These are phyloP conservation scores for Pseudopyrenochaeta lycopersici DNA, from an alignment of 2,329 filamentous ascomycete species.

Conservation along the genomic window DNA sequence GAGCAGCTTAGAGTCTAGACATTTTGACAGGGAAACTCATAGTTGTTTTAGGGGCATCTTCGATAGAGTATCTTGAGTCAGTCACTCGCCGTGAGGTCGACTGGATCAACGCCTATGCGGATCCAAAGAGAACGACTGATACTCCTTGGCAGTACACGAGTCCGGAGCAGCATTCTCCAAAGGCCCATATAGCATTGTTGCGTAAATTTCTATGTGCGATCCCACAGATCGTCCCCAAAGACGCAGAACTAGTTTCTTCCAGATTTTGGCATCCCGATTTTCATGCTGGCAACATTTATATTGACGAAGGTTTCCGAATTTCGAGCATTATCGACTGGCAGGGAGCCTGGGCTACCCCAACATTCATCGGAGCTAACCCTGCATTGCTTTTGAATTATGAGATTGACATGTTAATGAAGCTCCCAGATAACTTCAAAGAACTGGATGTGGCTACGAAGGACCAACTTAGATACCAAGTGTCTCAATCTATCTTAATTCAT, in stretches of 20 bases:
- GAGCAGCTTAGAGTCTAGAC: conserved; percentile 10
- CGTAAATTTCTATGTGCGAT: conserved; percentile 31
- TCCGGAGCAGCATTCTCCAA: conserved; percentile 35
- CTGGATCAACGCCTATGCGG: conserved; percentile 37
- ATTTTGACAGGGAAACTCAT: conserved; percentile 9
- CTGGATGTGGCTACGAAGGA: conserved; percentile 31
- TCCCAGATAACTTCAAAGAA: conserved; percentile 35
- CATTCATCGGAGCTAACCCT: conserved; percentile 35
- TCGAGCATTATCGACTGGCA: conserved; percentile 44
- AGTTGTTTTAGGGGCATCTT: conserved; percentile 28
- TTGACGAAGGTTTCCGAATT: conserved; percentile 31
- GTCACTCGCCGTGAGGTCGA: conserved; percentile 45
- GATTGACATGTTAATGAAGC: conserved; percentile 37
- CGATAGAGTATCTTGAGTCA: conserved; percentile 33
- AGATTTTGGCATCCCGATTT: conserved; percentile 41
- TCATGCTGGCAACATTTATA: conserved; percentile 38
- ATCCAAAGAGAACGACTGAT: conserved; percentile 32
- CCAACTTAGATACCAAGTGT: conserved; percentile 32
- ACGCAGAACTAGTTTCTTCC: conserved; percentile 27
- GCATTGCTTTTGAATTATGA: conserved; percentile 33
- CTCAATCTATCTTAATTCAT: conserved; percentile 34
- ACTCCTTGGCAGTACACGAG: conserved; percentile 44
- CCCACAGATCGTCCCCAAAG: conserved; percentile 34
- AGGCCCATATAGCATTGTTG: conserved; percentile 28
- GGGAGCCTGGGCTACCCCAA: conserved; percentile 27